A percentile compares a stretch with the other conserved stretches of the same genome.
These are phyloP conservation scores for Starmerella riodocensis DNA, from an alignment of 805 yeast species.

Conservation along the genomic window DNA sequence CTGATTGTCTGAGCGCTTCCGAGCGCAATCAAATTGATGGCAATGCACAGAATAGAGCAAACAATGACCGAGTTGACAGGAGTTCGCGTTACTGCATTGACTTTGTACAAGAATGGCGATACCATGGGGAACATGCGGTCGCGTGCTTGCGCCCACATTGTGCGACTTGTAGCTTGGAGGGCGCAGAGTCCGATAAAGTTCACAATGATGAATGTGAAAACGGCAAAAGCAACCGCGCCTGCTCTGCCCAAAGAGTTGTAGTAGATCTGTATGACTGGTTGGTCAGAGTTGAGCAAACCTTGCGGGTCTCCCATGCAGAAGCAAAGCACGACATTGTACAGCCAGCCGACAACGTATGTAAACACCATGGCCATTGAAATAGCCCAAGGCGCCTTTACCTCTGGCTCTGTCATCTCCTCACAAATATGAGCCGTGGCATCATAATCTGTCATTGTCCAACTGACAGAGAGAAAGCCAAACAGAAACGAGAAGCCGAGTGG, in stretches of 20 bases:
- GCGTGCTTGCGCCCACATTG: conserved; percentile 63
- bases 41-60: conserved; percentile 37
- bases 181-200: conserved; percentile 53
- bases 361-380: conserved; percentile 36
- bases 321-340: conserved; percentile 25
- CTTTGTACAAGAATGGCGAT: conserved; percentile 29
- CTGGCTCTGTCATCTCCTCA: conserved; percentile 50
- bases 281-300: conserved; percentile 21
- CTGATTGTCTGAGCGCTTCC: conserved; percentile 47
- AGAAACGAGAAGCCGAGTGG: conserved; percentile 43
- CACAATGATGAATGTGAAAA: conserved; percentile 46
- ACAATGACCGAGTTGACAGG: conserved; percentile 50
- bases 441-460: conserved; percentile 53
- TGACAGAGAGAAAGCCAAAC: conserved; percentile 34
- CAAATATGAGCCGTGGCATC: conserved; percentile 63
- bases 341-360: conserved; percentile 25
- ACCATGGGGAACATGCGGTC: conserved; percentile 52
- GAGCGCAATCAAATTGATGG: conserved; percentile 46
- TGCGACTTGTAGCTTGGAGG: conserved; percentile 52
- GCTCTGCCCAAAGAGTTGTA: conserved; percentile 49
- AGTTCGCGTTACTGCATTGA: conserved; percentile 40
- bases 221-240: conserved; percentile 52
- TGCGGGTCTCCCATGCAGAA: conserved; percentile 24
- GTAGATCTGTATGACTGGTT: conserved; percentile 53
- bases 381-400: conserved; percentile 44